Evolutionary conservation across 192 early-diverging fungal species (phyloP).

Genomic region (Coemansia sp.): DNA sequence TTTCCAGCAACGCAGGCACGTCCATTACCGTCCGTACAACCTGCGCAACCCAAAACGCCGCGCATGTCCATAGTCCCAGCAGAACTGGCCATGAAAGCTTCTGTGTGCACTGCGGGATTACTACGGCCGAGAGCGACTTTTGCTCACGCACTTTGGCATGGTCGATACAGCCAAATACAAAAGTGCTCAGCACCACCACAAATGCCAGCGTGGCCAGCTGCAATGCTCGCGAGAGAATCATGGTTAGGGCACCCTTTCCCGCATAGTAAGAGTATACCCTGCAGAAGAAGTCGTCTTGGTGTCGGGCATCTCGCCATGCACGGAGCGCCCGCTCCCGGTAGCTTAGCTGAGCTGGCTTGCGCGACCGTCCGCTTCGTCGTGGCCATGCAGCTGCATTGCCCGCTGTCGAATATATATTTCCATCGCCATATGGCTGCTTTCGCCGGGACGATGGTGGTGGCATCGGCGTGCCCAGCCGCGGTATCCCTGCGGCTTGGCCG

Average conservation of each 20-base stretch:
- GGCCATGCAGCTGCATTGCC: constrained; percentile 11
- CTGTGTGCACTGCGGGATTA: constrained; percentile 74
- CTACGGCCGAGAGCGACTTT: constrained; percentile 69
- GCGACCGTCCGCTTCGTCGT: constrained; percentile 13
- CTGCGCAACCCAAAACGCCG: constrained; percentile 76
- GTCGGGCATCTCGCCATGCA: constrained; percentile 81
- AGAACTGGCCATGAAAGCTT: constrained; percentile 60
- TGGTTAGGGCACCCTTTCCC: constrained; percentile 84
- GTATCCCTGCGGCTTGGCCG: constrained; percentile 30
- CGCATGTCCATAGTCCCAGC: constrained; percentile 64
- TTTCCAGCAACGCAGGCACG: constrained; percentile 70
- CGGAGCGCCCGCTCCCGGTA: constrained; percentile 66
- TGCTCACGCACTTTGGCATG: constrained; percentile 72
- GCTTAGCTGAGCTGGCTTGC: constrained; percentile 14
- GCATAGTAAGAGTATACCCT: constrained; percentile 83
- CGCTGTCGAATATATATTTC: constrained; percentile 18
- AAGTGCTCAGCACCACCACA: constrained; percentile 83
- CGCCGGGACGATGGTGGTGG: constrained; percentile 28
- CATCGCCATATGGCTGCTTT: constrained; percentile 28
- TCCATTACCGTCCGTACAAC: constrained; percentile 64
- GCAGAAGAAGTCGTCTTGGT: constrained; percentile 80
- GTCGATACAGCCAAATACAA: constrained; percentile 88
- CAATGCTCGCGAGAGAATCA: constrained; percentile 71
- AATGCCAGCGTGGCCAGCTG: constrained; percentile 86
- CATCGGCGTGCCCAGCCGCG: constrained; percentile 34